These are phyloP conservation scores for Lagenaria siceraria DNA, from an alignment of 306 rosid genomes.

Conservation along the genomic window DNA sequence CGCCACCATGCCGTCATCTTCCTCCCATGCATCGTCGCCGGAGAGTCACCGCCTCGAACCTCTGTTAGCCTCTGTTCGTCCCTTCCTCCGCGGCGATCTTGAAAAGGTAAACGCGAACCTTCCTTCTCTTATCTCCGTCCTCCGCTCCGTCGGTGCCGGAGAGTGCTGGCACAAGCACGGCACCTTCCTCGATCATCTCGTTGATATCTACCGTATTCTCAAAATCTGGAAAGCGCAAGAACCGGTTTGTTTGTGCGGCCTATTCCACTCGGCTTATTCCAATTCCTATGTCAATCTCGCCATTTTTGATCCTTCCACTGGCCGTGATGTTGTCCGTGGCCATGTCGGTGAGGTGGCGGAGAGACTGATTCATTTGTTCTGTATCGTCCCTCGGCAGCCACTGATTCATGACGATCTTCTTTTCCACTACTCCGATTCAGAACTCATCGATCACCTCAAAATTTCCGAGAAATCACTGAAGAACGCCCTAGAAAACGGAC, in stretches of 20 bases:
- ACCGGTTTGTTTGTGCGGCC: slow-evolving; percentile 62
- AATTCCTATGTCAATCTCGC: slow-evolving; percentile 91
- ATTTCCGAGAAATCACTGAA: slow-evolving; percentile 23
- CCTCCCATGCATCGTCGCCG: not conserved
- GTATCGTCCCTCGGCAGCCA: slow-evolving; percentile 61
- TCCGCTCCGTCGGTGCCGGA: slow-evolving; percentile 68
- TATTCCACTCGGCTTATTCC: slow-evolving; percentile 89
- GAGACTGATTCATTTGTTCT: slow-evolving; percentile 56
- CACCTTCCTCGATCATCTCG: slow-evolving; percentile 65
- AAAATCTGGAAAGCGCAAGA: slow-evolving; percentile 51
- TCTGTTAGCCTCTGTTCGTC: slow-evolving; percentile 47
- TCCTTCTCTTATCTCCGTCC: slow-evolving; percentile 35
- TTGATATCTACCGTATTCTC: slow-evolving; percentile 57
- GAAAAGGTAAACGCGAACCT: slow-evolving; percentile 31
- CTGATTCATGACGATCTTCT: slow-evolving; percentile 72
- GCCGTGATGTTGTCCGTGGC: slow-evolving; percentile 43
- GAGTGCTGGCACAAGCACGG: slow-evolving; percentile 99
- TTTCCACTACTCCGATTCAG: slow-evolving; percentile 47
- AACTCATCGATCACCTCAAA: slow-evolving; percentile 44
- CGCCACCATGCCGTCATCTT: not conserved
- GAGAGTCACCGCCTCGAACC: slow-evolving; percentile 3
- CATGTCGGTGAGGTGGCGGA: slow-evolving; percentile 61
- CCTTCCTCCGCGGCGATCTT: slow-evolving; percentile 72
- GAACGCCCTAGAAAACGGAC: slow-evolving; percentile 28
- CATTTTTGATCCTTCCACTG: slow-evolving; percentile 71